A percentile compares a stretch with the other conserved stretches of the same genome.
Evolutionary conservation across 495 filamentous ascomycete species (phyloP).

Genomic region (Penicillium herquei): DNA sequence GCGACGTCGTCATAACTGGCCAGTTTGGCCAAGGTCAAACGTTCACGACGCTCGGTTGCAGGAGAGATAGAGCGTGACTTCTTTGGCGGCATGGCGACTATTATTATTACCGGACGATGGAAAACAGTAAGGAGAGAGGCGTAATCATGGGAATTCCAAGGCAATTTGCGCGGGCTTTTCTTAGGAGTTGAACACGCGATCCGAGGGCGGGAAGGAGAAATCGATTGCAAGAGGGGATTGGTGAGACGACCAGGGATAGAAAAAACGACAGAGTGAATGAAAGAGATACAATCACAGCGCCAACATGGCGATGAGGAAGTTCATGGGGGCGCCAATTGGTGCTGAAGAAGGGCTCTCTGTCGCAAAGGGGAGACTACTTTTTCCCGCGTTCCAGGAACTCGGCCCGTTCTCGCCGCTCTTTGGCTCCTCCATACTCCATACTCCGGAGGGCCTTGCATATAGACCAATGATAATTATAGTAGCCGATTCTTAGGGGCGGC

Average conservation of each 20-base stretch:
- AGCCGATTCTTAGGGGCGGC: too few species aligned
- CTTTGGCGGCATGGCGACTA: slow-evolving; percentile 35
- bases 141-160: slow-evolving; percentile 7
- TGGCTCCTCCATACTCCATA: background rate
- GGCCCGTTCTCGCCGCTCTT: slow-evolving; percentile 13
- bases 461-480: background rate
- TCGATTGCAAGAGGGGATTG: background rate
- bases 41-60: slow-evolving; percentile 56
- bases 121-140: slow-evolving; percentile 1
- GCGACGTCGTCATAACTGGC: slow-evolving; percentile 93
- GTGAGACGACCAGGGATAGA: background rate
- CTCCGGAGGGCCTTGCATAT: background rate
- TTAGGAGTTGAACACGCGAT: slow-evolving; percentile 1
- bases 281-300: slow-evolving; percentile 3
- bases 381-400: slow-evolving; percentile 13
- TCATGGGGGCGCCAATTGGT: slow-evolving; percentile 10
- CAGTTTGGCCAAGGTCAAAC: slow-evolving; percentile 80
- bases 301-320: slow-evolving; percentile 6
- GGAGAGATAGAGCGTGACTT: slow-evolving; percentile 45
- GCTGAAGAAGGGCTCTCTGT: slow-evolving; percentile 4
- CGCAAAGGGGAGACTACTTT: slow-evolving; percentile 7
- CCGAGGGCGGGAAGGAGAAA: slow-evolving; percentile 5
- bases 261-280: background rate
- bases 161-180: background rate
- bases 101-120: slow-evolving; percentile 1